Evolutionary conservation across 306 rosid genomes (phyloP).

Genomic region (Trifolium repens): DNA sequence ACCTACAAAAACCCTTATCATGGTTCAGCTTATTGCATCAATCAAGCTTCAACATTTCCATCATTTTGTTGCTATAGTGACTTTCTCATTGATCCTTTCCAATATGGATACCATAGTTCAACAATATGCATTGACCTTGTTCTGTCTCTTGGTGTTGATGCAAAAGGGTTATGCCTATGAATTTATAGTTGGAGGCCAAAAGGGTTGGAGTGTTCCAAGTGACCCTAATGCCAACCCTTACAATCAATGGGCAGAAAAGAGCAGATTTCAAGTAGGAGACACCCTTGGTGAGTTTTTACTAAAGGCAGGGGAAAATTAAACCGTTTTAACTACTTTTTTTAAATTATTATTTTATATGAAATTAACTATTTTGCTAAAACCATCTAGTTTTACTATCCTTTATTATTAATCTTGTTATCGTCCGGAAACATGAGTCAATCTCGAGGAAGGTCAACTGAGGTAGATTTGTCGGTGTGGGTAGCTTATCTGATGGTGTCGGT

Average conservation of each 20-base stretch:
- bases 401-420: no score
- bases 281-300: slow-evolving; percentile 60
- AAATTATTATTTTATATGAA: not conserved
- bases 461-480: no score
- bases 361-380: no score
- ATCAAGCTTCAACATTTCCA: slow-evolving; percentile 39
- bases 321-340: not conserved
- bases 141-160: slow-evolving; percentile 55
- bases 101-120: slow-evolving; percentile 59
- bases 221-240: slow-evolving; percentile 53
- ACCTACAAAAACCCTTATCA: slow-evolving; percentile 70
- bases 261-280: slow-evolving; percentile 82
- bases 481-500: no score
- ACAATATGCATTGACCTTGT: slow-evolving; percentile 44
- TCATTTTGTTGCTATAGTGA: slow-evolving; percentile 29
- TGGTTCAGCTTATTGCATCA: slow-evolving; percentile 46
- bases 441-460: no score
- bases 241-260: slow-evolving; percentile 81
- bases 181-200: slow-evolving; percentile 67
- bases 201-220: slow-evolving; percentile 74
- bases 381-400: no score
- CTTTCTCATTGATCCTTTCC: slow-evolving; percentile 23
- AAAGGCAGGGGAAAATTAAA: not conserved
- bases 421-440: no score
- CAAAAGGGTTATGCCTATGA: slow-evolving; percentile 58